Evolutionary conservation across 768 basidiomycete species (phyloP).

Genomic region (Mycena floridula): DNA sequence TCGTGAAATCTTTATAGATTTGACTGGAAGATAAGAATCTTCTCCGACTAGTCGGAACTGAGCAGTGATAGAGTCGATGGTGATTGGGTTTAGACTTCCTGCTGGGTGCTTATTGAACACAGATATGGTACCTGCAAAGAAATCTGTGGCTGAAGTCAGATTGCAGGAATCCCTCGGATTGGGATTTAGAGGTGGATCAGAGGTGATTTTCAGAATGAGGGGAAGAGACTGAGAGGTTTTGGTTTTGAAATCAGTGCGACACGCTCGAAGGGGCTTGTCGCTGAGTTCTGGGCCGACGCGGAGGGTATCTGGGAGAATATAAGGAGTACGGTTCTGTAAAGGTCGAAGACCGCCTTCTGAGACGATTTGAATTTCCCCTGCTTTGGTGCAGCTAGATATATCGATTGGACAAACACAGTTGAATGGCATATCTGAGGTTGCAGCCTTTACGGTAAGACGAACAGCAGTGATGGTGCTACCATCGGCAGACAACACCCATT

Average conservation of each 20-base stretch:
- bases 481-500: conserved; percentile 31
- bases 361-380: conserved; percentile 25
- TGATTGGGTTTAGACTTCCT: conserved; percentile 25
- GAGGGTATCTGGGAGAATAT: conserved; percentile 25
- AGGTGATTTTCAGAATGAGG: conserved; percentile 25
- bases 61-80: conserved; percentile 26
- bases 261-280: conserved; percentile 21
- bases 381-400: conserved; percentile 26
- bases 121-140: conserved; percentile 26
- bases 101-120: conserved; percentile 32
- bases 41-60: conserved; percentile 31
- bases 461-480: conserved; percentile 32
- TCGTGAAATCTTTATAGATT: conserved; percentile 18
- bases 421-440: conserved; percentile 28
- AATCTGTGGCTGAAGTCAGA: conserved; percentile 14
- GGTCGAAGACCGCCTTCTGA: conserved; percentile 33
- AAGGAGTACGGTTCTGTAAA: conserved; percentile 24
- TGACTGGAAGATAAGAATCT: conserved; percentile 22
- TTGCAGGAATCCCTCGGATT: conserved; percentile 22
- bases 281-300: conserved; percentile 26
- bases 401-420: conserved; percentile 32
- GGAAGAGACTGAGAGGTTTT: conserved; percentile 21
- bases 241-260: conserved; percentile 34
- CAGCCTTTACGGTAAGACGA: conserved; percentile 27
- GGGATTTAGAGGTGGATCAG: conserved; percentile 29